Evolutionary conservation across 192 early-diverging fungal species (phyloP).

Genomic region (Mortierella antarctica): DNA sequence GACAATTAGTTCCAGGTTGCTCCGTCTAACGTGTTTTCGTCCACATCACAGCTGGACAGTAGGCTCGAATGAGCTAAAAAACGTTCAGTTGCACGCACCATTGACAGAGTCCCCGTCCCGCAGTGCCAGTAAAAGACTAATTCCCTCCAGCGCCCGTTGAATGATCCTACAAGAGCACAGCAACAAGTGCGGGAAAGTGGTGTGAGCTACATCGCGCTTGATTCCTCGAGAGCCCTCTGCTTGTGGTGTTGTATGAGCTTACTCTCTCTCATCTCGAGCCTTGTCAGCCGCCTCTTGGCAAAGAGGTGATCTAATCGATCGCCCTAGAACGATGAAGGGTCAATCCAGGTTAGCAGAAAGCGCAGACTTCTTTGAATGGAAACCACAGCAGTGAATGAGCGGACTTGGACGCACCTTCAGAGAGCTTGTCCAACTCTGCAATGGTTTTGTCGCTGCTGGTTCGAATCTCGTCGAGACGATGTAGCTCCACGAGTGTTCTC

Average conservation of each 20-base stretch:
- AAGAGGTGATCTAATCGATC: constrained; percentile 16
- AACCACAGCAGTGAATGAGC: too few relatives aligned
- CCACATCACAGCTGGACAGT: background rate
- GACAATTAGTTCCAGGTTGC: background rate
- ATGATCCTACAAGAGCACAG: constrained; percentile 20
- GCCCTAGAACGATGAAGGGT: constrained; percentile 11
- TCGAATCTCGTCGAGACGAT: constrained; percentile 24
- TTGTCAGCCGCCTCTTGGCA: constrained; percentile 43
- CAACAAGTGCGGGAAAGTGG: background rate
- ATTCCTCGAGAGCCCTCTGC: background rate
- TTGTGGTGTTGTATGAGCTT: background rate
- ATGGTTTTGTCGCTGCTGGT: constrained; percentile 18
- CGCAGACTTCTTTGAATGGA: background rate
- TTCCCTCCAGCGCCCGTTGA: constrained; percentile 24
- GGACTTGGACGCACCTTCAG: constrained; percentile 15
- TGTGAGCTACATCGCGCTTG: background rate
- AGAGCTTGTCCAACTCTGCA: constrained; percentile 9
- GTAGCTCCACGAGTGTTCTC: constrained; percentile 21
- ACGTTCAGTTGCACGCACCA: constrained; percentile 15
- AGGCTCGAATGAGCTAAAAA: too few relatives aligned
- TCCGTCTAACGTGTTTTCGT: too few relatives aligned
- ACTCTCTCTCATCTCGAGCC: constrained; percentile 32
- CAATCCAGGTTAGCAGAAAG: background rate
- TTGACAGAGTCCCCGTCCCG: constrained; percentile 27
- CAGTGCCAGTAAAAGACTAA: constrained; percentile 20